Conservation (phyloP, 768 basidiomycete species). For the Daedaleopsis nitida region DNA sequence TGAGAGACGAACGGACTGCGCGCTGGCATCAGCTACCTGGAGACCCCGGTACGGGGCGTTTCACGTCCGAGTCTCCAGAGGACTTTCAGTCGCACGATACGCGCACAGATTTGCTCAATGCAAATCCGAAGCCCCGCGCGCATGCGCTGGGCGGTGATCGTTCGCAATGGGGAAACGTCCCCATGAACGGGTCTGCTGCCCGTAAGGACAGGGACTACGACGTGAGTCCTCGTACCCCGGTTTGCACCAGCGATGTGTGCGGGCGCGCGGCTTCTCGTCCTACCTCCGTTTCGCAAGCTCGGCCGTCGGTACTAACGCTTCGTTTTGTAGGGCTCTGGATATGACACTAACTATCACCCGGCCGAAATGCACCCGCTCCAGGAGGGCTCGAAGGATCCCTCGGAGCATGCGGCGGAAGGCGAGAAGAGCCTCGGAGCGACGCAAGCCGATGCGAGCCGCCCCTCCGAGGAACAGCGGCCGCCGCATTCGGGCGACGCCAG, state of each 20-base stretch:
- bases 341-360: constrained; percentile 32
- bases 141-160: constrained; percentile 24
- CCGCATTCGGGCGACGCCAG: not conserved
- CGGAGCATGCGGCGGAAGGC: not conserved
- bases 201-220: constrained; percentile 5
- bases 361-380: constrained; percentile 24
- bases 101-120: constrained; percentile 21
- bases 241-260: not conserved
- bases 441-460: constrained; percentile 18
- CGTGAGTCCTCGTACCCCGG: not conserved
- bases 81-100: constrained; percentile 10
- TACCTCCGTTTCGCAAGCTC: not conserved
- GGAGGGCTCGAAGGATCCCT: not conserved
- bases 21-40: constrained; percentile 3
- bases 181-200: constrained; percentile 7
- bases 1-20: not conserved
- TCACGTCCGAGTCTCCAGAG: not conserved
- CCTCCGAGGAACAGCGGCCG: constrained; percentile 9
- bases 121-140: constrained; percentile 22
- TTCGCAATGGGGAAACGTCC: constrained; percentile 21
- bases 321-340: constrained; percentile 22
- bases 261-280: too few relatives aligned
- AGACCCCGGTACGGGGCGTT: constrained; percentile 11
- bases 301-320: not conserved
- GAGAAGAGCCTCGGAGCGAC: constrained; percentile 18